Evolutionary conservation across 73 alveolate genomes (phyloP), one percentile per base, ranked within the genome.

Genomic region (Tetrahymena elliotti): DNA sequence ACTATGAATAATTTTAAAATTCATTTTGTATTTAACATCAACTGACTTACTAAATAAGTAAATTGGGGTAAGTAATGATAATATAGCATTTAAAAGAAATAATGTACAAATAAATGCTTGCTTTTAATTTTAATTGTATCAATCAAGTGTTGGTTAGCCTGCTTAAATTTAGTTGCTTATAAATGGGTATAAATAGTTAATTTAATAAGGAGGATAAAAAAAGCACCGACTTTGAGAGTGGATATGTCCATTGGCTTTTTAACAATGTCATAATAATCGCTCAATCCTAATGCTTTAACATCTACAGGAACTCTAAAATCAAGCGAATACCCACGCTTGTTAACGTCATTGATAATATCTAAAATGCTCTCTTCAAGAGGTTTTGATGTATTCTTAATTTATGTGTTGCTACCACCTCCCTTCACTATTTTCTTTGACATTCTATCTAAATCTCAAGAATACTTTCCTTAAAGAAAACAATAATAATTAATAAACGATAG

Each of bases 231-330:
- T 68, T 68, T 68, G 53, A 96, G 93, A 33, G 98, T 96, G 82
- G 98, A 84, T 68, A 96, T 47, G 95, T 96, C 98, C 98, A 96
- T 96, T 40, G 98, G 98, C 93, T 96, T 96, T 83, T 96, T 96
- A 83, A 96, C 94, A 16, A 96, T 96, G 18, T 40, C 92, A 13
- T 97, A 96, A 68, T 96, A 96, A 83, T 96, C 98, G 54, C 53
- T 93, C 53, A 96, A 93, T 22, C 96, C 96, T 40, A 96, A 93
- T 18, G 94, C 94, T 96, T 96, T 94, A 15, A 39, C 93, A 53
- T 96, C 97, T 11, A 96, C 97, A 33, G 97, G 97, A 10, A 35
- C 33, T 38, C 97, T 53, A 95, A 96, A 96, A 53, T 94, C 97
- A 31, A 93, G 35, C 41, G 96, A 52, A 53, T 93, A 68, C 88